Base-by-base conservation (phyloP, 2,329 filamentous ascomycete genomes). In the Fusarium brachygibbosum region DNA sequence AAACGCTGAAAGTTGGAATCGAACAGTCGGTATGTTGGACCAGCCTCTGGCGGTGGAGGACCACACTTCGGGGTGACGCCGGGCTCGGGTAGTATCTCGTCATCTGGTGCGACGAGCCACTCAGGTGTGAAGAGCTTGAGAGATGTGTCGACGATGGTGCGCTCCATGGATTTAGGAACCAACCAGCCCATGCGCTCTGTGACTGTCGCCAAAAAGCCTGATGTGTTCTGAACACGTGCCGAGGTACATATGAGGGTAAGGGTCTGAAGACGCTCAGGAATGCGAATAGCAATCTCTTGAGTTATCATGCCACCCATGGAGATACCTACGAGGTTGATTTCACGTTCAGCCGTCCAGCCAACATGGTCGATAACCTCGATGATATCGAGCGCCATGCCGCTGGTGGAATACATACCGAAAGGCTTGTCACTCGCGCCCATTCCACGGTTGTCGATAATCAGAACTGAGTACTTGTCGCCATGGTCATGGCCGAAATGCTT, bases 271-370 rank as follows among this genome's bases (percentile, higher is more conserved):
- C 86, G 82, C 14, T 79, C 66, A 0, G 88, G 88, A 31, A 82
- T 79, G n/a, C 83, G 78, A 70, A 79, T 82, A 23, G 85, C 88
- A 6, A 97, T 76, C 80, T 97, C 94, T 79, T 97, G 94, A 4
- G 92, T 88, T 73, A 97, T 95, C 94, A 97, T 97, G 75, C 94
- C 93, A 68, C 93, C 93, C 86, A 97, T 92, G 62, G 90, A 93
- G 69, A 95, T 89, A 58, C 93, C 94, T 34, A 92, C 83, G 53
- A 97, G 78, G 80, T 97, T 89, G 77, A 82, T 84, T 80, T 73
- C 83, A 72, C 76, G 84, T 68, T 55, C 79, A 48, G 61, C 76
- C 11, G 76, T 88, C 92, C 92, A 97, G 66, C 88, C 89, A 12
- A 96, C 77, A 73, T 92, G 86, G 69, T 90, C 86, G 29, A 88